phyloP scores from a whole-genome alignment of 306 rosid species.

The Cicer pinnatifidum region DNA sequence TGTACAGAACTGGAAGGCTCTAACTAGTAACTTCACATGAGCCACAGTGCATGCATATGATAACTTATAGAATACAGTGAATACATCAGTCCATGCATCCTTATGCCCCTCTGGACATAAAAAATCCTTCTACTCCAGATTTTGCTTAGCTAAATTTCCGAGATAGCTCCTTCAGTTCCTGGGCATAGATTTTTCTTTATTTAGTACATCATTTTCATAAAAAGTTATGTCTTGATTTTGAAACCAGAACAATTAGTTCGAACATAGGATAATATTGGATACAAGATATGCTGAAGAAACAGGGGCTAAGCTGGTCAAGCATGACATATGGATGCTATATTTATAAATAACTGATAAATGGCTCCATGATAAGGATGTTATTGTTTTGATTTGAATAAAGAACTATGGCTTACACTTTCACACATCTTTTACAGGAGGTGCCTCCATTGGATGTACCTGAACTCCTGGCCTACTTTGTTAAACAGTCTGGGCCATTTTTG shows the following conservation, averaged over 20 bases:
- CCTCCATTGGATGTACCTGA: slow-evolving; percentile 89
- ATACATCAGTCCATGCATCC: slow-evolving; percentile 22
- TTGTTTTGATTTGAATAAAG: slow-evolving; percentile 35
- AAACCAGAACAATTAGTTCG: slow-evolving; percentile 1
- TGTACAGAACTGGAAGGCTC: slow-evolving; percentile 16
- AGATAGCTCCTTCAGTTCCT: slow-evolving; percentile 12
- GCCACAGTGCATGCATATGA: background rate
- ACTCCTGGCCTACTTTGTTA: slow-evolving; percentile 90
- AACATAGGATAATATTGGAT: slow-evolving; percentile 8
- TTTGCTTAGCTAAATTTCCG: slow-evolving; percentile 9
- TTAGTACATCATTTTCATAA: slow-evolving; percentile 10
- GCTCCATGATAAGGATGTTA: slow-evolving; percentile 30
- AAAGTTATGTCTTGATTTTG: slow-evolving; percentile 2
- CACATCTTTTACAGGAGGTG: slow-evolving; percentile 66
- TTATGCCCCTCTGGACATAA: background rate
- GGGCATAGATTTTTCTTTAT: background rate
- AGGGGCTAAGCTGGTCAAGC: slow-evolving; percentile 24
- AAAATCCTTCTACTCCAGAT: slow-evolving; percentile 12
- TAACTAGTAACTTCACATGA: slow-evolving; percentile 33
- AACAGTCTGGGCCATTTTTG: slow-evolving; percentile 86
- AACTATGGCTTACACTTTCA: slow-evolving; percentile 38
- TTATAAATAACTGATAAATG: background rate
- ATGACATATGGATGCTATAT: slow-evolving; percentile 29
- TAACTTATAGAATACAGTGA: slow-evolving; percentile 12
- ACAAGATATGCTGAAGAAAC: slow-evolving; percentile 27